phyloP scores from a whole-genome alignment of 129 eudicot species.

The Centaurea solstitialis region DNA sequence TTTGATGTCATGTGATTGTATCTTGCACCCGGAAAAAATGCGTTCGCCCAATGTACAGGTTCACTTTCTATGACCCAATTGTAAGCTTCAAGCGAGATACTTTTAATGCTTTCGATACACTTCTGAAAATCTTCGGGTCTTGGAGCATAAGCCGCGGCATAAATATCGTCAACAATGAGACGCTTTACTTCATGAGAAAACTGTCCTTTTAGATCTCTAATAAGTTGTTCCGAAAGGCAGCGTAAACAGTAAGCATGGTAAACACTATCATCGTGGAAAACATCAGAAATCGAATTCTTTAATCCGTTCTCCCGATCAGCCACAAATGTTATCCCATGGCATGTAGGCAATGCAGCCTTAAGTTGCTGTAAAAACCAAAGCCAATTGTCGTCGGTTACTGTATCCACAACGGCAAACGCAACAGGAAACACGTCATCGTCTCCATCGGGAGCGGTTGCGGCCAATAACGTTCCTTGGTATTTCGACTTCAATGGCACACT shows the following conservation, averaged over 20 bases:
- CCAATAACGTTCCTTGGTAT: slow-evolving; percentile 87
- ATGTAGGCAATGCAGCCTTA: slow-evolving; percentile 55
- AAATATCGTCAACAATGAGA: slow-evolving; percentile 76
- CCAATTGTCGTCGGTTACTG: slow-evolving; percentile 81
- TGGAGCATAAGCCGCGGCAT: slow-evolving; percentile 77
- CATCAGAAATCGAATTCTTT: slow-evolving; percentile 63
- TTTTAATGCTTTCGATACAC: slow-evolving; percentile 62
- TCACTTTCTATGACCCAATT: slow-evolving; percentile 75
- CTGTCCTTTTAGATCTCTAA: slow-evolving; percentile 68
- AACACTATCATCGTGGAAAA: slow-evolving; percentile 60
- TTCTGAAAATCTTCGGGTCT: slow-evolving; percentile 64
- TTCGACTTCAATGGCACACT: slow-evolving; percentile 76
- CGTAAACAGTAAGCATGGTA: slow-evolving; percentile 72
- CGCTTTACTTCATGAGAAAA: slow-evolving; percentile 90
- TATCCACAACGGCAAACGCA: slow-evolving; percentile 93
- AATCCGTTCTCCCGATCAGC: slow-evolving; percentile 80
- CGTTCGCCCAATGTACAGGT: slow-evolving; percentile 83
- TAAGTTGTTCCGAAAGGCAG: slow-evolving; percentile 72
- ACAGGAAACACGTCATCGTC: slow-evolving; percentile 89
- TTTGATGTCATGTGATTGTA: slow-evolving; percentile 77
- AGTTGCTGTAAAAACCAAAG: slow-evolving; percentile 82
- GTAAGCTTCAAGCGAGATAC: slow-evolving; percentile 82
- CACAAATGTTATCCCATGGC: slow-evolving; percentile 63
- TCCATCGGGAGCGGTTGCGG: slow-evolving; percentile 90
- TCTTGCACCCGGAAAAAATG: slow-evolving; percentile 68